phyloP scores from a whole-genome alignment of 441 rosid genomes.

The Erodium trifolium region DNA sequence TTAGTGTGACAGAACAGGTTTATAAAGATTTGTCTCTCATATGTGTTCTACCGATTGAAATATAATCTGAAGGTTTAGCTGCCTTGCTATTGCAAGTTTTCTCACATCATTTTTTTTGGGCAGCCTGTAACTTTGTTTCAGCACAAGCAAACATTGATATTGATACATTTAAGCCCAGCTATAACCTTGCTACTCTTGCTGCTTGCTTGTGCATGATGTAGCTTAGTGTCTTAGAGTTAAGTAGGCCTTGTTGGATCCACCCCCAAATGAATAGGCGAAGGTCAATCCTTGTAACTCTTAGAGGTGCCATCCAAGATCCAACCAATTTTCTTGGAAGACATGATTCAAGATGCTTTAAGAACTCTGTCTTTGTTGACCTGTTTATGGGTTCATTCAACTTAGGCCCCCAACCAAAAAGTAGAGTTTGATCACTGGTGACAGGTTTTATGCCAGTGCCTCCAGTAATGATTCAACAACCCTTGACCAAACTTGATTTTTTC shows the following conservation, averaged over 20 bases:
- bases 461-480: too few species aligned
- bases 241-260: background rate
- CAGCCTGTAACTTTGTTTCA: background rate
- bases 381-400: background rate
- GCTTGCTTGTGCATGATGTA: background rate
- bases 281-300: background rate
- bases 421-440: background rate
- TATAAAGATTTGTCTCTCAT: background rate
- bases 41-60: background rate
- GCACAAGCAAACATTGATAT: background rate
- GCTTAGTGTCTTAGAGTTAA: background rate
- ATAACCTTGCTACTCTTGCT: background rate
- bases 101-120: background rate
- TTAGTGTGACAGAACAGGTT: background rate
- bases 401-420: background rate
- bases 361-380: background rate
- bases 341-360: background rate
- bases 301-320: background rate
- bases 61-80: background rate
- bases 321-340: background rate
- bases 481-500: background rate
- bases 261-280: background rate
- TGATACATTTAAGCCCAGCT: background rate
- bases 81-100: background rate
- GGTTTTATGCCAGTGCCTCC: background rate